Evolutionary conservation across 176 grass and related monocot species (phyloP), one percentile per base, ranked within the genome.

Genomic region (Cocos nucifera): DNA sequence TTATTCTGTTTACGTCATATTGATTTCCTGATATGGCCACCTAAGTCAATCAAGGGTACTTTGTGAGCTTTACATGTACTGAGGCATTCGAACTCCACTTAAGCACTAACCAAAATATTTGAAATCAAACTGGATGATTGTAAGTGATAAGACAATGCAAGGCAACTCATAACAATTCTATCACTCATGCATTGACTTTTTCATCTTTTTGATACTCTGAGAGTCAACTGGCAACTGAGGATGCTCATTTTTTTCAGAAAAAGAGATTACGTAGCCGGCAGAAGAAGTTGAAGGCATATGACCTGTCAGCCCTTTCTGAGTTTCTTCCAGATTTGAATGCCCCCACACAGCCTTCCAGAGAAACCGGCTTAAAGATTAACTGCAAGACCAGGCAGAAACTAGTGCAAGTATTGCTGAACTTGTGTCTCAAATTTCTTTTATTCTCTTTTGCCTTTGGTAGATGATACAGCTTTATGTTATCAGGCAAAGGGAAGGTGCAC

Each of bases 281-380:
- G 57, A 95, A 86, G 57, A 89, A 89, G 61, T 49, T 95, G 58
- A 89, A 89, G 84, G 82, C 82, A 57, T 95, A 95, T 69, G 85
- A 95, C 78, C 67, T 95, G 32, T 89, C 82, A 10, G 61, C 39
- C 7, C 82, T 89, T 7, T 72, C 85, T 17, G 79, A 89, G 16
- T 78, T 83, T 78, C 85, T 95, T 51, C 85, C 85, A 24, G 76
- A 86, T 67, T 49, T 61, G 39, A 53, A 73, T 61, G 20, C 54
- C 25, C 15, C 65, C 10, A 64, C 58, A 49, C 10, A 69, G 49
- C 51, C 23, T 14, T 49, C 29, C 54, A 3, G 58, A 69, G 49
- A 63, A 49, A 22, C 22, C 63, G 73, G 80, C 55, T 58, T 28
- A 63, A 89, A 89, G 66, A 67, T 89, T 26, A 89, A 89, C 57